A percentile compares a stretch with the other conserved stretches of the same genome.
Conservation (phyloP, 768 basidiomycete species). For the Boletus sp. region DNA sequence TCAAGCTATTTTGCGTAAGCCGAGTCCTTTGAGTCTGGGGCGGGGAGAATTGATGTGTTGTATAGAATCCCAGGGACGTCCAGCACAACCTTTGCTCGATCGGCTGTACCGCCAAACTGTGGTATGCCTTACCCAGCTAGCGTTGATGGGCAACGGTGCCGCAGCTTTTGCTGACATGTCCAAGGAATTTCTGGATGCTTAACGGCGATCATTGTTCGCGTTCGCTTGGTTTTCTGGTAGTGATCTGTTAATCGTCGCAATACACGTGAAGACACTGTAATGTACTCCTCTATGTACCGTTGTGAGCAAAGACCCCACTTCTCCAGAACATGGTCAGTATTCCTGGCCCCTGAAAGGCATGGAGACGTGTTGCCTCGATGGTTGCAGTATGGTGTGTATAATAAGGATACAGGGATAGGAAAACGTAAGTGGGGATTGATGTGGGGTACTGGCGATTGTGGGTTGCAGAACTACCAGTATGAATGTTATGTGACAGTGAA, state of each 20-base stretch:
- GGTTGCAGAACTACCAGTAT: slow-evolving; percentile 5
- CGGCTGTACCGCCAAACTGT: slow-evolving; percentile 72
- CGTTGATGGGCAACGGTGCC: slow-evolving; percentile 63
- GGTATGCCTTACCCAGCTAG: slow-evolving; percentile 68
- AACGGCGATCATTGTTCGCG: background rate
- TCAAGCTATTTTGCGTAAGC: slow-evolving; percentile 75
- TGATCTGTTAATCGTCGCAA: background rate
- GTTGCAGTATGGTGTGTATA: slow-evolving; percentile 15
- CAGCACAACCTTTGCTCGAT: slow-evolving; percentile 68
- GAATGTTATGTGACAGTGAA: slow-evolving; percentile 53
- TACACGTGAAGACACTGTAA: slow-evolving; percentile 9
- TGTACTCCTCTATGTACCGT: slow-evolving; percentile 10
- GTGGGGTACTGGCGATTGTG: slow-evolving; percentile 13
- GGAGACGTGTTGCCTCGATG: slow-evolving; percentile 1
- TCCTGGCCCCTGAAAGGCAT: background rate
- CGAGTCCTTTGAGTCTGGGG: background rate
- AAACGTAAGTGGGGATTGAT: background rate
- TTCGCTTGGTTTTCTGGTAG: background rate
- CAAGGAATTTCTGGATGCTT: slow-evolving; percentile 64
- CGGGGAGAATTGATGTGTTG: slow-evolving; percentile 1
- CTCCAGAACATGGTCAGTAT: background rate
- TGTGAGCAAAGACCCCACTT: slow-evolving; percentile 15
- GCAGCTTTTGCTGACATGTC: slow-evolving; percentile 82
- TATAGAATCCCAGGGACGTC: slow-evolving; percentile 75
- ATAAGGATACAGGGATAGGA: slow-evolving; percentile 30